Evolutionary conservation across 345 rosid species (phyloP), one percentile per base, ranked within the genome.

Genomic region (Eucalyptus fibrosa): DNA sequence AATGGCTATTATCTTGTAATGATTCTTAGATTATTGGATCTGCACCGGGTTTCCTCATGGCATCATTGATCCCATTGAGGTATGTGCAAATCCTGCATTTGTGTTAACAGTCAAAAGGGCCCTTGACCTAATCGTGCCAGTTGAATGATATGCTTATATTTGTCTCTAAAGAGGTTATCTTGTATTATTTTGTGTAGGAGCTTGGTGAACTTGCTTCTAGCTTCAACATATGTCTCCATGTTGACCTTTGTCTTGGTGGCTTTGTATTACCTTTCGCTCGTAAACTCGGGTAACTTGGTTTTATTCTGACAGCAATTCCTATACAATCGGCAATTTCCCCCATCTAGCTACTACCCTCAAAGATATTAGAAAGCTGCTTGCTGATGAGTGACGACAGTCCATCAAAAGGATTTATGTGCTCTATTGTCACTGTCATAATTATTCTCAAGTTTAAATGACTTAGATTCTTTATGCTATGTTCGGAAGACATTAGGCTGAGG

Each of bases 11-110:
- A 30, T 34, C 21, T 47, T 86, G 86, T 87, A 80, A 92, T 69
- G 55, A 89, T 56, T 87, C 93, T 88, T 94, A 98, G 99, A 96
- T 98, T 92, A 98, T 98, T 92, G 99, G 98, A 93, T 98, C 99
- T 91, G 98, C 99, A 50, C 99, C 99, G 99, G 99, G 44, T 98
- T 91, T 90, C 99, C 99, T 93, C 99, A 98, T 91, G 99, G 99
- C 91, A 95, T 98, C 91, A 95, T 98, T 44, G 99, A 97, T 90
- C 99, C 99, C 89, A 98, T 98, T 89, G 97, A 97, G 97, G 99
- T 97, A 90, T 86, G 93, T 87, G 88, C 56, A 51, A 83, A 32
- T 80, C 89, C 85, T 32, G 12, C 34, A n/a, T 83, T 88, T 72
- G 77, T 59, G 14, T 15, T 90, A n/a, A 49, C 37, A 88, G 50